Evolutionary conservation across 768 basidiomycete species (phyloP), one percentile per base, ranked within the genome.

Genomic region (Mycena sanguinolenta): DNA sequence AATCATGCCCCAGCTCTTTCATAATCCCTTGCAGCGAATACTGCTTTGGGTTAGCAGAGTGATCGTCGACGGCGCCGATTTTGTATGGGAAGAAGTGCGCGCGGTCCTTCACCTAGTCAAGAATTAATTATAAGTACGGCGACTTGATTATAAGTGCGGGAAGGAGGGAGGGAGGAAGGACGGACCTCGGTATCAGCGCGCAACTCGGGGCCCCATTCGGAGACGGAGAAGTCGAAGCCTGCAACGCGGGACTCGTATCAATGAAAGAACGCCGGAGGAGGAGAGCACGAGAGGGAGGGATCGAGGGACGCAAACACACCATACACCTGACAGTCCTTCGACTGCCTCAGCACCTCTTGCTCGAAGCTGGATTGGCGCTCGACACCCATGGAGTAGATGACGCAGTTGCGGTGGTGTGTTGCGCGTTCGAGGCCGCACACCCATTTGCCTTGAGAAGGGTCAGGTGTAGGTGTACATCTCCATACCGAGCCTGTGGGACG

Each of bases 11-110:
- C 44, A 87, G 85, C 69, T 79, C 75, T 61, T 82, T 76, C 77
- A 87, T 85, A 28, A 87, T 79, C 0, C 82, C 80, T 72, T 80
- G 78, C 36, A 87, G 82, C 21, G 86, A 84, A 69, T 87, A 87
- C 59, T 83, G 63, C 65, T 81, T 82, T 21, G 81, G 76, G 13
- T 75, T 77, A 12, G 79, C 62, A 9, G 69, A 76, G 59, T 83
- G 82, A 7, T 78, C 76, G 72, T 88, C 84, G 12, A 73, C 54
- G 25, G 77, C 80, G 10, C 79, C 80, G 21, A 87, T 75, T 9
- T 82, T 84, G 74, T 78, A 84, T 23, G 82, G 79, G 57, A 77
- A 79, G 71, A 87, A 86, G 67, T 85, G 85, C 4, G 84, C 78
- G 25, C 86, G 84, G 8, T 73, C 68, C 42, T 75, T 77, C 50